Base-by-base conservation (phyloP, 371 early-diverging fungal genomes). In the Syncephalis plumigaleata region DNA sequence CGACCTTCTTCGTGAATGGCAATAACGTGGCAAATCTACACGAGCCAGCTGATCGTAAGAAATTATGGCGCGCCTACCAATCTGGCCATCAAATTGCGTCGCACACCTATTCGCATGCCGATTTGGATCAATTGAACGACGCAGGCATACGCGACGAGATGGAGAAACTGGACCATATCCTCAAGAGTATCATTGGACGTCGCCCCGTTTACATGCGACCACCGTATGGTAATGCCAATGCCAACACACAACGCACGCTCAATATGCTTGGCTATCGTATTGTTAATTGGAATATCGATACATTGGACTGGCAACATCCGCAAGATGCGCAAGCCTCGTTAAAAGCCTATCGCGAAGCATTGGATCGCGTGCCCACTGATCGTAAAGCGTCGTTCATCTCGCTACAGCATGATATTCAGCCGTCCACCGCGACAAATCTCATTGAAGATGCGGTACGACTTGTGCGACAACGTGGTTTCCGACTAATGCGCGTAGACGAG, bases 1-100 rank as follows among this genome's bases (percentile, higher is more conserved):
- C 66, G 1, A 82, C 83, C 0, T 81, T 81, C 54, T 84, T 79
- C 54, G 56, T 80, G 8, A 71, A 75, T 56, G 83, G 81, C 8
- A 24, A 25, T 16, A 23, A 40, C 15, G 21, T 48, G n/a, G 26
- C 16, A 21, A 48, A 48, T 9, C 39, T 31, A 7, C 4, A 31
- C 31, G 31, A 31, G 11, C 31, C 39, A 8, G 15, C 21, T 2
- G 1, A 23, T n/a, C 11, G 7, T 13, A 11, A 20, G n/a, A 26
- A 40, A 26, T 4, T 50, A 2, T 31, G 20, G 15, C 15, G 17
- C n/a, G 26, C 21, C 18, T 39, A n/a, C 24, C 15, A 18, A 21
- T 48, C 37, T 24, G 72, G 73, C 9, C 73, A 73, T 48, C 59
- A 66, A 27, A 56, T 73, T 36, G 71, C 63, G 15, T 63, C 63